These are phyloP conservation scores for Sarocladiaceae sp. DNA, from an alignment of 2,329 filamentous ascomycete species.

Conservation along the genomic window DNA sequence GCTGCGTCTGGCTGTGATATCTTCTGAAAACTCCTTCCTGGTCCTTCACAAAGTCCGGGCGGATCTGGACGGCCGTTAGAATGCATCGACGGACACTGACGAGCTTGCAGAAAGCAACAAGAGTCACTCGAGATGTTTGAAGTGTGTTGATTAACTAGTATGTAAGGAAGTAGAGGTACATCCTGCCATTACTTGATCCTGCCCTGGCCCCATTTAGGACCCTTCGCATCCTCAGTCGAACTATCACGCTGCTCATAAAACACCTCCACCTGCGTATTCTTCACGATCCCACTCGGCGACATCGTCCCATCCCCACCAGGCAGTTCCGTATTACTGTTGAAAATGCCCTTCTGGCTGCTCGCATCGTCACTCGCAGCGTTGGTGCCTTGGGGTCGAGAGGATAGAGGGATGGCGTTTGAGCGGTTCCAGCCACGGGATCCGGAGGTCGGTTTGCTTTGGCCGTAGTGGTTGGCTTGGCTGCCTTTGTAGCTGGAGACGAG, in stretches of 20 bases:
- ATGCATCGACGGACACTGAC: no score
- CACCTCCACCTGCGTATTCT: conserved; percentile 4
- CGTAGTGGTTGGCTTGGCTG: not conserved
- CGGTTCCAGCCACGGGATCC: not conserved
- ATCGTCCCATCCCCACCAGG: not conserved
- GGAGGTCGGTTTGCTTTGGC: not conserved
- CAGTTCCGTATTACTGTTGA: not conserved
- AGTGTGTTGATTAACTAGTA: conserved; percentile 13
- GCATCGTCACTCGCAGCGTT: not conserved
- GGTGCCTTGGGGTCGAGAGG: not conserved
- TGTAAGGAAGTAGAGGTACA: conserved; percentile 2
- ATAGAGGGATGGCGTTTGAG: not conserved
- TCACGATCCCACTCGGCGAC: not conserved
- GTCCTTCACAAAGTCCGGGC: no score
- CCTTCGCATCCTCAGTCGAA: not conserved
- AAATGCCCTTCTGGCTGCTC: conserved; percentile 3
- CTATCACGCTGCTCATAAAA: conserved; percentile 1
- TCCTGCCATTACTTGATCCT: not conserved
- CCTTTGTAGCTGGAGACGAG: conserved; percentile 3
- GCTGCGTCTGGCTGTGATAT: no score
- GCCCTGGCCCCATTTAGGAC: not conserved
- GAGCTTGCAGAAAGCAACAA: no score
- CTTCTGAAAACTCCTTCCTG: no score
- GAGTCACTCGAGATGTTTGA: no score
- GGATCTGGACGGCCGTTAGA: no score